These are phyloP conservation scores for Zea mays DNA, from an alignment of 176 grass and related monocot species.

Conservation along the genomic window Zm-B73-REFERENCE-NAM-5.0 NC_050102.1:15717001-15717500, in stretches of 20 bases:
- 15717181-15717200: constrained; percentile 60
- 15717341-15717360: background rate
- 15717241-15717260: constrained; percentile 46
- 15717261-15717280: constrained; percentile 79
- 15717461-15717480: constrained; percentile 63
- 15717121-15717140: background rate
- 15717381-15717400: background rate
- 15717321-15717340: constrained; percentile 48
- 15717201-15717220: constrained; percentile 77
- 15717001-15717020: constrained; percentile 40
- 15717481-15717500: constrained; percentile 41
- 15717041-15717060: constrained; percentile 65
- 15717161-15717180: constrained; percentile 57
- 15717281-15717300: constrained; percentile 60
- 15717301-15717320: constrained; percentile 64
- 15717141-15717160: constrained; percentile 1
- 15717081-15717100: background rate
- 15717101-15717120: background rate
- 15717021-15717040: constrained; percentile 45
- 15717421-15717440: constrained; percentile 78
- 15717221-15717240: constrained; percentile 84
- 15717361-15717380: background rate
- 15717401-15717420: constrained; percentile 60
- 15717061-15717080: background rate
- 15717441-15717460: constrained; percentile 42